phyloP scores from a whole-genome alignment of 1,139 yeast species.

The Nakaseomyces kungkrabaensis region DNA sequence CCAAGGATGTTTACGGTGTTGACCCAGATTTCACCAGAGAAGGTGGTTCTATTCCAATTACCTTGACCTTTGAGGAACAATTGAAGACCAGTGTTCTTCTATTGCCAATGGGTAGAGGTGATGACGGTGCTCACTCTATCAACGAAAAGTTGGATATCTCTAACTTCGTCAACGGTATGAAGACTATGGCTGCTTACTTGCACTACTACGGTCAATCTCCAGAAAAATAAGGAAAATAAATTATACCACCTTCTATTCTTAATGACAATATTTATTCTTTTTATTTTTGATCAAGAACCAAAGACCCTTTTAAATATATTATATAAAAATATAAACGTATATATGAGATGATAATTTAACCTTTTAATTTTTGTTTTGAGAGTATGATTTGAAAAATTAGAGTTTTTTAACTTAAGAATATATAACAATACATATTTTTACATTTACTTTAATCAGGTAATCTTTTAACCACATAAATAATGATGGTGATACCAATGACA shows the following conservation, averaged over 20 bases:
- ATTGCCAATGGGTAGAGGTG: conserved; percentile 97
- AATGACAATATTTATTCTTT: not conserved
- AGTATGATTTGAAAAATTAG: not conserved
- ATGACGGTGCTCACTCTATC: conserved; percentile 97
- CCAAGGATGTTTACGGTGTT: conserved; percentile 86
- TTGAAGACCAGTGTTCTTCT: conserved; percentile 77
- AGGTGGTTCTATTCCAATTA: conserved; percentile 97
- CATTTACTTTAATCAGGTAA: not conserved
- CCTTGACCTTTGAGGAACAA: conserved; percentile 80
- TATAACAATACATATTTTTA: not conserved
- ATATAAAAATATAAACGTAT: not conserved
- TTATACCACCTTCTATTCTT: not conserved
- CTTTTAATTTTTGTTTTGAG: not conserved
- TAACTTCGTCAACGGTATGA: conserved; percentile 88
- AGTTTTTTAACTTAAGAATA: not conserved
- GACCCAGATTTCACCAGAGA: conserved; percentile 97
- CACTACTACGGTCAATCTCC: conserved; percentile 59
- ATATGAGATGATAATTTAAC: not conserved
- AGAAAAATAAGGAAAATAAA: conserved; percentile 14
- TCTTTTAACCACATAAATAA: not conserved
- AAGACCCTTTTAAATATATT: not conserved
- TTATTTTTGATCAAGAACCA: not conserved
- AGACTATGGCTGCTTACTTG: conserved; percentile 86
- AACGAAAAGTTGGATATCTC: conserved; percentile 85
- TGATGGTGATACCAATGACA: not conserved